Percentiles rank a stretch among this genome's conserved stretches.
phyloP scores from a whole-genome alignment of 371 early-diverging fungal genomes.

The Mortierella sp. region DNA sequence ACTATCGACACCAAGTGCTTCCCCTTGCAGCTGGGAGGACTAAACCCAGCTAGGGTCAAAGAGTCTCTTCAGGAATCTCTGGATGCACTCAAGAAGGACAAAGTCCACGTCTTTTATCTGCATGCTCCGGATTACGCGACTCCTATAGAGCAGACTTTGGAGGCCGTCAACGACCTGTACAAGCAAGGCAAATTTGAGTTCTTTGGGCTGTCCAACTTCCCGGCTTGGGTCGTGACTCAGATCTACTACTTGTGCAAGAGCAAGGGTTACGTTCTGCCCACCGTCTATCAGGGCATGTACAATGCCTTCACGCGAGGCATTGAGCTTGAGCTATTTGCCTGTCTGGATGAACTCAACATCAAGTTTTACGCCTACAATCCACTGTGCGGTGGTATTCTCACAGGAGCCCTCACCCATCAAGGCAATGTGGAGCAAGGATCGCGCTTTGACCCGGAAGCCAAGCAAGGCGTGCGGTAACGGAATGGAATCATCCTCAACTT shows the following conservation, averaged over 20 bases:
- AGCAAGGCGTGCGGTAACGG: slow-evolving; percentile 56
- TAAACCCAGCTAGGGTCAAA: slow-evolving; percentile 60
- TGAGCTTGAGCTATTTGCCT: slow-evolving; percentile 71
- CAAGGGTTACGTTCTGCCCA: slow-evolving; percentile 58
- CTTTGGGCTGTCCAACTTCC: slow-evolving; percentile 65
- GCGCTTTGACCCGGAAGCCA: slow-evolving; percentile 62
- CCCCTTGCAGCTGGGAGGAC: slow-evolving; percentile 64
- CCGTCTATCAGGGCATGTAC: slow-evolving; percentile 68
- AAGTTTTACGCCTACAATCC: slow-evolving; percentile 70
- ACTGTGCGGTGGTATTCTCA: slow-evolving; percentile 67
- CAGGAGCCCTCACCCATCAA: slow-evolving; percentile 56
- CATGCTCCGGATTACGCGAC: slow-evolving; percentile 64
- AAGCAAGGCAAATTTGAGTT: slow-evolving; percentile 57
- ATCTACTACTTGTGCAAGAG: slow-evolving; percentile 56
- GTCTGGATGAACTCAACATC: slow-evolving; percentile 64
- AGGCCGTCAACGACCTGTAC: slow-evolving; percentile 59
- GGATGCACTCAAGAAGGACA: slow-evolving; percentile 48
- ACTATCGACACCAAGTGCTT: slow-evolving; percentile 64
- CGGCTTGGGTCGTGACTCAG: slow-evolving; percentile 61
- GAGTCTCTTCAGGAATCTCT: slow-evolving; percentile 53
- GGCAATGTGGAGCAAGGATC: slow-evolving; percentile 57
- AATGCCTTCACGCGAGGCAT: slow-evolving; percentile 72
- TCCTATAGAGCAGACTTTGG: slow-evolving; percentile 58
- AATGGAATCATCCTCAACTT: neutral
- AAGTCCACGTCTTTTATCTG: slow-evolving; percentile 63